Conservation (phyloP, 306 rosid genomes). For the Nissolia schottii region DNA sequence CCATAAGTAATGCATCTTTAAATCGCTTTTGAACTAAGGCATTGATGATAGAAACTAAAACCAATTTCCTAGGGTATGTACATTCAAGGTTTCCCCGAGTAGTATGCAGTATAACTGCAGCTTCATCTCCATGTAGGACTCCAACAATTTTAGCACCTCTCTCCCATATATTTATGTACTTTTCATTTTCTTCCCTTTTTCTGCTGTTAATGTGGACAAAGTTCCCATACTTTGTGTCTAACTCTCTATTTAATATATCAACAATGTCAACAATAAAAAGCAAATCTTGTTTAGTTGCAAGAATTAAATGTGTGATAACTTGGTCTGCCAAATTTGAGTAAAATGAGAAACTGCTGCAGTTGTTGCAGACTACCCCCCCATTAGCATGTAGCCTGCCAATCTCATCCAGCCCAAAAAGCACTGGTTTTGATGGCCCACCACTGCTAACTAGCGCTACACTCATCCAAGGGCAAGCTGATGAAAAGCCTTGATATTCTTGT, state of each 20-base stretch:
- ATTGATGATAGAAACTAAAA: constrained; percentile 68
- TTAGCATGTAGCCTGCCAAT: constrained; percentile 69
- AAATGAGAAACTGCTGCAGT: constrained; percentile 77
- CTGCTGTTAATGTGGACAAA: constrained; percentile 45
- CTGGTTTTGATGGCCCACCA: constrained; percentile 48
- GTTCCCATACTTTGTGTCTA: constrained; percentile 49
- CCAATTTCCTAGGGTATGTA: constrained; percentile 85
- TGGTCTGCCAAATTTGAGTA: constrained; percentile 84
- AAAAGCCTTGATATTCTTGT: constrained; percentile 51
- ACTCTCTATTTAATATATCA: constrained; percentile 58
- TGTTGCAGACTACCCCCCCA: constrained; percentile 69
- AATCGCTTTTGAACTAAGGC: constrained; percentile 78
- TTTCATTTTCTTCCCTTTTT: constrained; percentile 46
- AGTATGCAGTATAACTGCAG: constrained; percentile 75
- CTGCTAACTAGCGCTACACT: constrained; percentile 48
- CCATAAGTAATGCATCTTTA: constrained; percentile 83
- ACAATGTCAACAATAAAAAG: constrained; percentile 67
- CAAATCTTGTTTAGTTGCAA: constrained; percentile 80
- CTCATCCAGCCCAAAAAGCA: constrained; percentile 77
- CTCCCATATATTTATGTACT: constrained; percentile 80
- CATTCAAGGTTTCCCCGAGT: constrained; percentile 88
- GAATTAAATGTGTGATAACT: constrained; percentile 66
- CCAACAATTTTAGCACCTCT: constrained; percentile 88
- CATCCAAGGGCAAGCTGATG: constrained; percentile 82
- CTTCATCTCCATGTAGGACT: constrained; percentile 84